Percentiles rank a stretch among this genome's conserved stretches.
Conservation (phyloP, 1,284 basidiomycete species). For the Ceratobasidium sp. region DNA sequence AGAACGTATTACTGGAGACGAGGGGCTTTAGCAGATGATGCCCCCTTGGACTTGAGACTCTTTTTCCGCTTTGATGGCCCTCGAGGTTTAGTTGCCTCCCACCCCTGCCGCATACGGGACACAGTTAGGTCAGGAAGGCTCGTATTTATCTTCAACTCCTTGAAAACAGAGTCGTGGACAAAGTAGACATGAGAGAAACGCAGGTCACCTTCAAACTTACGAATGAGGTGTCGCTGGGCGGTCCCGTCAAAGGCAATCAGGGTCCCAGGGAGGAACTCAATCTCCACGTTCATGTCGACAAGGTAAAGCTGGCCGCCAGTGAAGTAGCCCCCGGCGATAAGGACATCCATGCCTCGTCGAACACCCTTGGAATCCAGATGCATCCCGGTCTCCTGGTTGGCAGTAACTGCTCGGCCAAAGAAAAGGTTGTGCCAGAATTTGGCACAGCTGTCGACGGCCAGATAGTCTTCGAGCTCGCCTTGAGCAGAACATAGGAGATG, state of each 20-base stretch:
- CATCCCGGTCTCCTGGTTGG: neutral
- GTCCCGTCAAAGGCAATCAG: constrained; percentile 3
- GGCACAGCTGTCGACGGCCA: neutral
- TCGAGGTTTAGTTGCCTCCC: no score
- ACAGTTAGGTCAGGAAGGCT: neutral
- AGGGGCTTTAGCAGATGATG: no score
- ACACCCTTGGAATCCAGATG: neutral
- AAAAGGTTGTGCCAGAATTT: neutral
- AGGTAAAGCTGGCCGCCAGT: neutral
- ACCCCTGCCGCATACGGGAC: no score
- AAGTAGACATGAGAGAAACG: constrained; percentile 6
- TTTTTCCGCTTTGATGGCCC: no score
- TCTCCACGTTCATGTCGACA: neutral
- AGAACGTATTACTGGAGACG: no score
- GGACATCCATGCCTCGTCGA: neutral
- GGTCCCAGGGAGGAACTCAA: neutral
- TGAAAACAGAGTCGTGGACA: constrained; percentile 5
- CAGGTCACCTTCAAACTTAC: neutral
- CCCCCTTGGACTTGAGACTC: no score
- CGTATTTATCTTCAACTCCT: neutral
- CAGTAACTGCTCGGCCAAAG: neutral
- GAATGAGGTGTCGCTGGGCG: neutral
- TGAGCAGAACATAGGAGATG: neutral
- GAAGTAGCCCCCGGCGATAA: constrained; percentile 1
- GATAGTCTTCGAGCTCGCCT: neutral